Evolutionary conservation across 169 alveolate species (phyloP), one percentile per base, ranked within the genome.

Genomic region (Plasmodium falciparum): DNA sequence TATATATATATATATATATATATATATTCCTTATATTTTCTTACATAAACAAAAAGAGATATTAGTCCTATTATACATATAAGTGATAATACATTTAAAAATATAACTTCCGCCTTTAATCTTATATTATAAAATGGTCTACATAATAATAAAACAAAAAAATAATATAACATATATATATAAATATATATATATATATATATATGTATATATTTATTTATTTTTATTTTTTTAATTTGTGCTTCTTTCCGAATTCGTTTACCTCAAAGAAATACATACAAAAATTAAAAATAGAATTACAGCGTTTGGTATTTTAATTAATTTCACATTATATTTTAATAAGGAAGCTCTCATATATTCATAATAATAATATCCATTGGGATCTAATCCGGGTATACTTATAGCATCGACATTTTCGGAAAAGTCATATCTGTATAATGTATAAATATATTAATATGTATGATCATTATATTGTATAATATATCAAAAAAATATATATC

Each of bases 291-390:
- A 73, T 29, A 94, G 58, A 49, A 95, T 80, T 13, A 93, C 93
- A 15, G 88, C 67, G 43, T 92, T 90, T 4, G 97, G 97, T 12
- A 95, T 90, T 71, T 89, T 94, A 29, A 94, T 88, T 88, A 95
- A 56, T 39, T 94, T 88, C 59, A 92, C 94, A 15, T 95, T 88
- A 70, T 91, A 90, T 72, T 93, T 88, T 49, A 95, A 74, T 45
- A 95, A 58, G 43, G 93, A 88, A 2, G 97, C 97, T 45, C 97
- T 78, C 95, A 95, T 66, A 72, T 95, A 95, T 59, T 95, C 97
- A 93, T 88, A 89, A 83, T 93, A 95, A 71, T 94, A 94, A 73
- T 92, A 92, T 26, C 96, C 96, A 24, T 93, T 91, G 49, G 97
- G 96, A 69, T 92, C 96, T 22, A 94, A 58, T 13, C 92, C 95